Evolutionary conservation across 2,329 filamentous ascomycete species (phyloP).

Genomic region (Amesomyces nigricolor): DNA sequence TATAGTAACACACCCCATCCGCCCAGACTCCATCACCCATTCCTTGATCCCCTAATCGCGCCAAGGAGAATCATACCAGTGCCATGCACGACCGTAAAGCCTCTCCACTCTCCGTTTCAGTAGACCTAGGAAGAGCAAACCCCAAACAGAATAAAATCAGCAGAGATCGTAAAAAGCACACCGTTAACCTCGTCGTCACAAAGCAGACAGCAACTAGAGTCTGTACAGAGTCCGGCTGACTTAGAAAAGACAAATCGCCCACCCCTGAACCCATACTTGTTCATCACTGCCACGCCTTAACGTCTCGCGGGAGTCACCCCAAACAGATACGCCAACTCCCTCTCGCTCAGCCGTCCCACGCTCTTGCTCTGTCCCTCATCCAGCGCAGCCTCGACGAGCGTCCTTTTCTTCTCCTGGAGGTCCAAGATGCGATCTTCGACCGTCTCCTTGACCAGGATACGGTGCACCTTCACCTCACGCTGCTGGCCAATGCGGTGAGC

Average conservation of each 20-base stretch:
- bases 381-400: conserved; percentile 70
- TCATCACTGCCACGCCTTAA: too few species aligned
- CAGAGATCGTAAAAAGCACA: not conserved
- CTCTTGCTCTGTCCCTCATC: conserved; percentile 66
- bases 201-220: not conserved
- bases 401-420: conserved; percentile 72
- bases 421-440: conserved; percentile 82
- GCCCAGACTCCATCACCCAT: not conserved
- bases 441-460: conserved; percentile 68
- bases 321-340: conserved; percentile 68
- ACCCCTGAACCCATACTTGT: too few species aligned
- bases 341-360: conserved; percentile 59
- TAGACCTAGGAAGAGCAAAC: not conserved
- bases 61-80: not conserved
- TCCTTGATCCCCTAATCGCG: not conserved
- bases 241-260: too few species aligned
- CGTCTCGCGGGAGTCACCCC: conserved; percentile 25
- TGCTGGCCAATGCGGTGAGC: conserved; percentile 82
- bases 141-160: not conserved
- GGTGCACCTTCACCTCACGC: conserved; percentile 69
- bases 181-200: too few species aligned
- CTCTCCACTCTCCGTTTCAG: conserved; percentile 6
- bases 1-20: too few species aligned
- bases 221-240: too few species aligned
- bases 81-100: not conserved